A percentile compares a stretch with the other conserved stretches of the same genome.
These are phyloP conservation scores for Coniochaeta sp. DNA, from an alignment of 2,329 filamentous ascomycete genomes.

Conservation along the genomic window DNA sequence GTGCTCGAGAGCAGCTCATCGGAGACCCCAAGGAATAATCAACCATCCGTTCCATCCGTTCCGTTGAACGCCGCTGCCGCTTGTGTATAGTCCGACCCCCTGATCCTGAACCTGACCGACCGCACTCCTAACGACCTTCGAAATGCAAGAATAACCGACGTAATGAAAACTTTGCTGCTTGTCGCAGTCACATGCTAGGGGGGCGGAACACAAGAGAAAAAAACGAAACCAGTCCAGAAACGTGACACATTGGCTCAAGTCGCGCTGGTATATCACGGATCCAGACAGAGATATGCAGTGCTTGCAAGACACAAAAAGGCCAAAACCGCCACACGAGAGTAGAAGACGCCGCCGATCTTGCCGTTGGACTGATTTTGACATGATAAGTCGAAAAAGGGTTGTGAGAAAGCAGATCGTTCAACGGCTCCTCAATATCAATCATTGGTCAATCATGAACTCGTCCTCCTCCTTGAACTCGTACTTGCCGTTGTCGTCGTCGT, in stretches of 20 bases:
- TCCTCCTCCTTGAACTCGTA: conserved; percentile 91
- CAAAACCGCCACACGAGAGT: not conserved
- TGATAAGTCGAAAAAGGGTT: not conserved
- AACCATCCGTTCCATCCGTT: not conserved
- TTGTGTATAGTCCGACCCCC: too few relatives aligned
- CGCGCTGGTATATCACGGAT: not conserved
- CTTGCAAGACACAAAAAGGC: not conserved
- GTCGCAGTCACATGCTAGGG: conserved; percentile 1
- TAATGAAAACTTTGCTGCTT: not conserved
- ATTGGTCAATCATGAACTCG: conserved; percentile 74
- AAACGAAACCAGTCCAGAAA: not conserved
- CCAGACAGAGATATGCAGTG: not conserved
- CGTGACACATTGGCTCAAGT: not conserved
- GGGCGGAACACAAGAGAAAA: not conserved
- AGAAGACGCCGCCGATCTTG: not conserved
- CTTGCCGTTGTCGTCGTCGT: conserved; percentile 65
- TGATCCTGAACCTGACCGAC: not conserved
- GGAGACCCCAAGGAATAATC: not conserved
- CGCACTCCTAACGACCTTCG: not conserved
- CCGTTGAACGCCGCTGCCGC: conserved; percentile 1
- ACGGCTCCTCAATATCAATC: conserved; percentile 4
- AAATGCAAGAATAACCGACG: not conserved
- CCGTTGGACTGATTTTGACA: not conserved
- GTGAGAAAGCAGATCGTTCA: not conserved
- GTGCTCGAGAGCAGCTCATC: not conserved